Evolutionary conservation across 1,139 yeast genomes (phyloP).

Genomic region (Geotrichum citri-aurantii): DNA sequence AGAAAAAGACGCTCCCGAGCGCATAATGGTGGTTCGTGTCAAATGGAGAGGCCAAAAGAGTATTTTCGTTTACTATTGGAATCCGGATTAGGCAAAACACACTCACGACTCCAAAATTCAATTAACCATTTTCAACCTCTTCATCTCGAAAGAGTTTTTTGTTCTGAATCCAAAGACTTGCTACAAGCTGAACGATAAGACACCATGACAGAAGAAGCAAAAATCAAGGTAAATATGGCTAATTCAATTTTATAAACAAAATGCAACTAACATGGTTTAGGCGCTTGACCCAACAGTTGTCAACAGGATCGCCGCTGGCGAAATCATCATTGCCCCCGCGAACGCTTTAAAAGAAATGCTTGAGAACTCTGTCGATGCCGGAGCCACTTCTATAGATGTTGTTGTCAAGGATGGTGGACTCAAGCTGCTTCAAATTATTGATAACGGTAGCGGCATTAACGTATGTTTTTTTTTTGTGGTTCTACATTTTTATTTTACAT

Average conservation of each 20-base stretch:
- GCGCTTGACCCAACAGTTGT: constrained; percentile 64
- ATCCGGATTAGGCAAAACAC: neutral
- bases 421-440: constrained; percentile 57
- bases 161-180: neutral
- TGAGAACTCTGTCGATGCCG: constrained; percentile 77
- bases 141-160: neutral
- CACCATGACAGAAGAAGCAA: constrained; percentile 1
- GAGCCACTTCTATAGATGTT: constrained; percentile 56
- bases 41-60: neutral
- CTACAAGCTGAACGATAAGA: neutral
- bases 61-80: neutral
- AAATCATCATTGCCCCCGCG: constrained; percentile 88
- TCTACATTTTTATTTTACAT: neutral
- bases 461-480: neutral
- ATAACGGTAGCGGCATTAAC: constrained; percentile 71
- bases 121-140: neutral
- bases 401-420: constrained; percentile 61
- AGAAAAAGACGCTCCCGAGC: neutral
- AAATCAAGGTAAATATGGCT: constrained; percentile 13
- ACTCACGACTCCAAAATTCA: neutral
- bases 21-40: neutral
- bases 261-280: constrained; percentile 20
- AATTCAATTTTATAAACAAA: neutral
- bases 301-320: constrained; percentile 95
- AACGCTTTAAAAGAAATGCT: constrained; percentile 75